phyloP scores from a whole-genome alignment of 148 eudicot species.

The Rhododendron simsii region DNA sequence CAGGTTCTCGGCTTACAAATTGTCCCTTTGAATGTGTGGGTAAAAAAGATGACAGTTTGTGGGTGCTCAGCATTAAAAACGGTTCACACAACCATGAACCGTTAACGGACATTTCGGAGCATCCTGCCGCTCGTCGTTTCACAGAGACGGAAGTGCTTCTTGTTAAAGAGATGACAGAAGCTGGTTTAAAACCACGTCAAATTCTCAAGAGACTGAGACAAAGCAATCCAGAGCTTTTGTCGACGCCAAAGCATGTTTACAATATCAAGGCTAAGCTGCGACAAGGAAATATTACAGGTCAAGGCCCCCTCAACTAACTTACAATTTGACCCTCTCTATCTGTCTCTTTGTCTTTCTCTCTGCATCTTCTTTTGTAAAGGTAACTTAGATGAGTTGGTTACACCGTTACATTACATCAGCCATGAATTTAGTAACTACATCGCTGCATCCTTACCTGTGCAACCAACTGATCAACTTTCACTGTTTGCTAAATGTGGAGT shows the following conservation, averaged over 20 bases:
- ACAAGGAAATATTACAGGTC: slow-evolving; percentile 52
- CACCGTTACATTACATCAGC: neutral
- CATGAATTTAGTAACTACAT: neutral
- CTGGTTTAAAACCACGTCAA: slow-evolving; percentile 75
- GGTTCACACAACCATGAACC: slow-evolving; percentile 75
- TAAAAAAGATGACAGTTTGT: slow-evolving; percentile 52
- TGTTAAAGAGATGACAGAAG: slow-evolving; percentile 71
- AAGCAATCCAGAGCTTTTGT: slow-evolving; percentile 61
- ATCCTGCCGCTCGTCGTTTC: slow-evolving; percentile 68
- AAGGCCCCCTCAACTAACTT: neutral
- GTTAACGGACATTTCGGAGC: slow-evolving; percentile 60
- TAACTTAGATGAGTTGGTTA: neutral
- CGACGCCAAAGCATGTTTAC: slow-evolving; percentile 70
- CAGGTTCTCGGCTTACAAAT: slow-evolving; percentile 53
- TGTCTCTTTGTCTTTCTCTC: neutral
- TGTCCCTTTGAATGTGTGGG: slow-evolving; percentile 71
- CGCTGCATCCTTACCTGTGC: neutral
- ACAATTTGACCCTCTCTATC: neutral
- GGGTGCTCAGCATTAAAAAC: slow-evolving; percentile 54
- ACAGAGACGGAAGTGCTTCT: slow-evolving; percentile 54
- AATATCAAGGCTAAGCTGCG: slow-evolving; percentile 65
- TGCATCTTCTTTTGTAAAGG: neutral
- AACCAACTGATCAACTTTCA: neutral
- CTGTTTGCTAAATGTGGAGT: neutral
- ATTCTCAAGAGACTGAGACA: slow-evolving; percentile 58